phyloP scores from a whole-genome alignment of 768 basidiomycete species.

The Russula ochroleuca region DNA sequence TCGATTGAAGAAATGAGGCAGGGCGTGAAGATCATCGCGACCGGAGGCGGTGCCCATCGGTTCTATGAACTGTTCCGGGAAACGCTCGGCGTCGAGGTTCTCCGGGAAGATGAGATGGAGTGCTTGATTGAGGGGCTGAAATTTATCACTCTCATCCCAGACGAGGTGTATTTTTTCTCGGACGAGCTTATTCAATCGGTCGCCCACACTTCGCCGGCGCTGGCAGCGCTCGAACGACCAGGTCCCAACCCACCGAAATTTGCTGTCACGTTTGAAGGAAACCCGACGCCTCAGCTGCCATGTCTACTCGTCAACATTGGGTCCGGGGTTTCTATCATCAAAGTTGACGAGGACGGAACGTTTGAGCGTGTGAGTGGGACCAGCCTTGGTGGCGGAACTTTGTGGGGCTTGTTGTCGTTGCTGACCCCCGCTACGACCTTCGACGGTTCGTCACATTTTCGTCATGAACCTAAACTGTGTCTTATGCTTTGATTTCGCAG shows the following conservation, averaged over 20 bases:
- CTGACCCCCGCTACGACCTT: slow-evolving; percentile 93
- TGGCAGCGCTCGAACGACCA: slow-evolving; percentile 63
- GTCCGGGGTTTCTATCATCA: slow-evolving; percentile 95
- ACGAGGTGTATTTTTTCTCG: slow-evolving; percentile 98
- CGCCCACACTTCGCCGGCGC: slow-evolving; percentile 37
- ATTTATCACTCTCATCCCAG: slow-evolving; percentile 92
- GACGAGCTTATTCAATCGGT: slow-evolving; percentile 86
- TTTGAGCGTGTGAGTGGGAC: slow-evolving; percentile 98
- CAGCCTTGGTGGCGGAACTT: slow-evolving; percentile 92
- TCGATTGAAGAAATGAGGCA: slow-evolving; percentile 85
- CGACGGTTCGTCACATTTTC: slow-evolving; percentile 69
- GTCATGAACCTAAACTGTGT: slow-evolving; percentile 1
- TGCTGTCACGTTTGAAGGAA: slow-evolving; percentile 80
- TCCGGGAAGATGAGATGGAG: slow-evolving; percentile 97
- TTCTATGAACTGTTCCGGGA: slow-evolving; percentile 80
- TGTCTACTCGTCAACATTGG: slow-evolving; percentile 98
- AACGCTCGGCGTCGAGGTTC: slow-evolving; percentile 78
- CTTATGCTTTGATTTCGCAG: slow-evolving; percentile 41
- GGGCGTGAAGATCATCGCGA: slow-evolving; percentile 94
- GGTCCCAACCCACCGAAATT: slow-evolving; percentile 88
- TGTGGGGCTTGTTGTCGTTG: slow-evolving; percentile 93
- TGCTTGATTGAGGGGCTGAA: slow-evolving; percentile 94
- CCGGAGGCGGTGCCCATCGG: slow-evolving; percentile 94
- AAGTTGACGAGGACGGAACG: slow-evolving; percentile 90
- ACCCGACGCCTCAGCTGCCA: slow-evolving; percentile 84